phyloP scores from a whole-genome alignment of 768 basidiomycete genomes.

The Boletellus emodensis region DNA sequence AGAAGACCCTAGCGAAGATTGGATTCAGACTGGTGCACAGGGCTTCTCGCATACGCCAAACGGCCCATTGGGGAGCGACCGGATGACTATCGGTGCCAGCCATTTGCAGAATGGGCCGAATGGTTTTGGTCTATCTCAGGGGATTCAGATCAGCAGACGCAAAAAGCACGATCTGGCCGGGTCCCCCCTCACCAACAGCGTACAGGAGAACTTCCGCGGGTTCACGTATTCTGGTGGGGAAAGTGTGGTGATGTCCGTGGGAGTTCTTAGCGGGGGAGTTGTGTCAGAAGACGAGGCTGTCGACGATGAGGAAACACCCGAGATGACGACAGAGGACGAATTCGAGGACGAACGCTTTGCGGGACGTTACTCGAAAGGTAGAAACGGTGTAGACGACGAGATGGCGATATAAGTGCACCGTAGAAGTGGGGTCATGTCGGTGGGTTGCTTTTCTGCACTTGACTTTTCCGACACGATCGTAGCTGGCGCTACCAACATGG shows the following conservation, averaged over 20 bases:
- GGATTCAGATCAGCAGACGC: slow-evolving; percentile 51
- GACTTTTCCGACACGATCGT: not conserved
- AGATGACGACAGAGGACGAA: slow-evolving; percentile 70
- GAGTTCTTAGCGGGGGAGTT: slow-evolving; percentile 32
- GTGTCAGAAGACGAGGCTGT: slow-evolving; percentile 39
- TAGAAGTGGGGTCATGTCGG: slow-evolving; percentile 10
- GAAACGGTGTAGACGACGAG: slow-evolving; percentile 40
- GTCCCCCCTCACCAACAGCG: slow-evolving; percentile 80
- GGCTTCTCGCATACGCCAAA: slow-evolving; percentile 57
- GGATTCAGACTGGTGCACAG: slow-evolving; percentile 35
- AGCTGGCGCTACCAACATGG: slow-evolving; percentile 18
- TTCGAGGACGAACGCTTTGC: slow-evolving; percentile 63
- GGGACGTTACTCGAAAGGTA: slow-evolving; percentile 66
- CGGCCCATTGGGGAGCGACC: slow-evolving; percentile 72
- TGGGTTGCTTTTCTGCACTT: slow-evolving; percentile 7
- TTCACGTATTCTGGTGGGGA: slow-evolving; percentile 86
- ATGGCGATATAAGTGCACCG: slow-evolving; percentile 26
- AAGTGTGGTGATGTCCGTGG: slow-evolving; percentile 49
- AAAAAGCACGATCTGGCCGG: slow-evolving; percentile 44
- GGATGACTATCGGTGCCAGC: slow-evolving; percentile 12
- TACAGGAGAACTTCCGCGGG: slow-evolving; percentile 95
- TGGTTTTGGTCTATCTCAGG: slow-evolving; percentile 20
- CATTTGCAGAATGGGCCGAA: slow-evolving; percentile 18
- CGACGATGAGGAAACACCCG: slow-evolving; percentile 47
- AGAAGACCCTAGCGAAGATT: slow-evolving; percentile 67